Evolutionary conservation across 495 filamentous ascomycete species (phyloP), one percentile per base, ranked within the genome.

Genomic region (Pyrenopolyporus hunteri): DNA sequence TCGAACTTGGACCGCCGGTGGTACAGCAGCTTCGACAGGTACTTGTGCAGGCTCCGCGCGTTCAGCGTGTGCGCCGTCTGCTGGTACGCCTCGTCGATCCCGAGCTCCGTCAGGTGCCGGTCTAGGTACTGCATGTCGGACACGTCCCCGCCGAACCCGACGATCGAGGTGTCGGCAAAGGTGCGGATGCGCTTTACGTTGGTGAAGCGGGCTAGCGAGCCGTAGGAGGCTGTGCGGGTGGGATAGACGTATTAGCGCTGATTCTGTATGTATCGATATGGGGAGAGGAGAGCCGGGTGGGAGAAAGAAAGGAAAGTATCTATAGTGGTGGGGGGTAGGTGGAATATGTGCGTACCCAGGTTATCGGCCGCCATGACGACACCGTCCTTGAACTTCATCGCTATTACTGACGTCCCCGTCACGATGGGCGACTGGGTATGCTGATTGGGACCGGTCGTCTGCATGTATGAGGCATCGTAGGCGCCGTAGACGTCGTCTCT

Each of bases 51-150:
- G 74, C 96, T 95, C 72, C 87, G 87, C n/a, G 92, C 92, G 74
- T 89, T 89, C 59, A 97, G 85, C 51, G 81, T 75, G 68, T 82
- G 82, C 74, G 45, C 73, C 59, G 57, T 68, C 63, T 50, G 76
- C 73, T 47, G 82, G 79, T 98, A 97, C 57, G 91, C 89, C 78
- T 98, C 94, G 71, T 87, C 82, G 79, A 93, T 91, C 72, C 88
- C 85, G 64, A 98, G 87, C 50, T 89, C 87, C 68, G 83, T 86
- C 55, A 98, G 86, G 57, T 95, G 83, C 48, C 94, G 90, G 82
- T 96, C 89, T 19, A 98, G 86, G 76, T 92, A 91, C 78, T 98
- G 94, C 94, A 98, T 98, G 80, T 98, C 94, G 57, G 89, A 93
- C 49, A 98, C 90, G 79, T 98, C 89, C 75, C 95, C 90, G 74